Base-by-base conservation (phyloP, 2,329 filamentous ascomycete species). In the Nigrospora osmanthi region DNA sequence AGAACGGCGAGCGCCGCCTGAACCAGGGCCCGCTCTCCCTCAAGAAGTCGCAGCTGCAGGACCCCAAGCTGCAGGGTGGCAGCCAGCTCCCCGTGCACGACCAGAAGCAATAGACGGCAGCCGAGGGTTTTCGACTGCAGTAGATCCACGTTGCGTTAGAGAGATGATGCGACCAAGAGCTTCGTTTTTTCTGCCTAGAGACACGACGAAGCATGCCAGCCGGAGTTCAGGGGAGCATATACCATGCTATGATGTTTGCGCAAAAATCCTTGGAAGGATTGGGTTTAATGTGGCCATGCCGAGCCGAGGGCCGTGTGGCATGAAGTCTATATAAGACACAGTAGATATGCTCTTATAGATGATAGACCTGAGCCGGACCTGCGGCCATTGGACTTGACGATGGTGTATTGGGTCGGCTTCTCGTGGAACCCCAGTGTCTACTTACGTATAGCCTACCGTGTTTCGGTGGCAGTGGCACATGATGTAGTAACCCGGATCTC, bases 1-100 rank as follows among this genome's bases (percentile, higher is more conserved):
- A 76, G 64, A 89, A 89, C 75, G 70, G 62, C 16, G 81, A 85
- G 72, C 73, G 81, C 47, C 72, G 81, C 45, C 71, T 85, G 42
- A 70, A 75, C 40, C 72, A 75, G 58, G 65, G 60, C 17, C 53
- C 62, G 19, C 53, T 63, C 14, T 56, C 59, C 11, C 49, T 59
- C 35, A 63, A 63, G 53, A 55, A 55, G 47, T 43, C 61, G 46
- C 51, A 58, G 35, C 54, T 52, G 23, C 47, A 51, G 42, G 52
- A 58, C 35, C 54, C 53, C 30, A 48, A 51, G 41, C 44, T 53
- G 17, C 68, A 65, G 49, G 62, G 58, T 43, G 53, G 53, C 38
- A 56, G 54, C 49, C 55, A 60, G 34, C 53, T 74, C 28, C 70
- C 71, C 32, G 61, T 57, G 35, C 67, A 63, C 34, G 35, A 48